phyloP scores from a whole-genome alignment of 345 rosid species.

The Eutrema heterophyllum region DNA sequence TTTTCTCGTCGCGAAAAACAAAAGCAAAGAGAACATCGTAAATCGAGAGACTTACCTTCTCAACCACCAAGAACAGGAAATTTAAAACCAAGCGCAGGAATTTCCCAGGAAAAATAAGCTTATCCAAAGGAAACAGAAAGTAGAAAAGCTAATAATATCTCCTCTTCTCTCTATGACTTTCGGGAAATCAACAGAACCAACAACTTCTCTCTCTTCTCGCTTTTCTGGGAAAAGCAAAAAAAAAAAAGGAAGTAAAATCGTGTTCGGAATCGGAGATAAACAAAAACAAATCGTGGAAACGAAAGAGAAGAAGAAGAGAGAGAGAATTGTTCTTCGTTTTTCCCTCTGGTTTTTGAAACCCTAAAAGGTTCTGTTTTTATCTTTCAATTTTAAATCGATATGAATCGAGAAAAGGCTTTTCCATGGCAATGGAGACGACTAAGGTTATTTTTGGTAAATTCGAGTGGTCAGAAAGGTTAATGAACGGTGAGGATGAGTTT shows the following conservation, averaged over 20 bases:
- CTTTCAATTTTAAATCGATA: not conserved
- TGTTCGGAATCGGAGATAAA: not conserved
- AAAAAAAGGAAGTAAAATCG: not conserved
- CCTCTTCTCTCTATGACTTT: not conserved
- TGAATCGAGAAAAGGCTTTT: not conserved
- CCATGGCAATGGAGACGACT: not conserved
- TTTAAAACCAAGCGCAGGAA: not conserved
- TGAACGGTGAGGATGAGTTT: not conserved
- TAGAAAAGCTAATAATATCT: not conserved
- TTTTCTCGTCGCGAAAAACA: not conserved
- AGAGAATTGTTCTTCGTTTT: not conserved
- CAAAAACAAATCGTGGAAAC: not conserved
- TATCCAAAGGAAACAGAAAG: not conserved
- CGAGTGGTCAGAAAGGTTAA: constrained; percentile 2
- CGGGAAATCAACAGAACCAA: constrained; percentile 4
- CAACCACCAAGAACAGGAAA: constrained; percentile 6
- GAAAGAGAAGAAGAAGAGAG: not conserved
- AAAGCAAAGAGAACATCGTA: not conserved
- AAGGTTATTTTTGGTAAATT: constrained; percentile 19
- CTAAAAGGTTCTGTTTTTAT: constrained; percentile 15
- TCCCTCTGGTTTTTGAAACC: constrained; percentile 21
- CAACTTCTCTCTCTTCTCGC: constrained; percentile 17
- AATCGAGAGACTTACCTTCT: constrained; percentile 19
- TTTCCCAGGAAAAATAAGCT: not conserved
- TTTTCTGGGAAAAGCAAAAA: not conserved